Evolutionary conservation across 75 land plant species (phyloP).

Genomic region (Pseudotsuga menziesii): DNA sequence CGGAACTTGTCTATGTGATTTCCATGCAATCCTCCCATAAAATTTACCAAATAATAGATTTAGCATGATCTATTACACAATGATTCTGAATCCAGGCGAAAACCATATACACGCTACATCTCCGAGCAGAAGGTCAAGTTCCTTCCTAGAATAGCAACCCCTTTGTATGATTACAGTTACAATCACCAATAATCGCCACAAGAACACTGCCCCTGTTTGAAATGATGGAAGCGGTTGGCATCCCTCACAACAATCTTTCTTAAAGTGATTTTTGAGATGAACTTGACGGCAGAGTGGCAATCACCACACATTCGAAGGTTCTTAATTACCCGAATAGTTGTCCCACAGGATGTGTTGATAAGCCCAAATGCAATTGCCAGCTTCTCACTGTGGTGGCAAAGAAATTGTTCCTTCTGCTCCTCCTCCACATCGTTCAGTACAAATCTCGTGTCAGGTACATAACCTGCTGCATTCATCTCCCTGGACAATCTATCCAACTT

Average conservation of each 20-base stretch:
- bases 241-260: conserved; percentile 24
- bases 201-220: conserved; percentile 24
- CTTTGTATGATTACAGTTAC: too few relatives aligned
- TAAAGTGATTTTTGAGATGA: conserved; percentile 14
- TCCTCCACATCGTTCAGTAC: conserved; percentile 19
- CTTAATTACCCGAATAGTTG: conserved; percentile 16
- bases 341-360: conserved; percentile 18
- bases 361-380: conserved; percentile 35
- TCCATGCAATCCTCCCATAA: too few relatives aligned
- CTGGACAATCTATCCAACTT: conserved; percentile 9
- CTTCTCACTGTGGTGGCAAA: conserved; percentile 21
- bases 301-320: conserved; percentile 19
- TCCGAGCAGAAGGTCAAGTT: too few relatives aligned
- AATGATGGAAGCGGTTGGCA: conserved; percentile 20
- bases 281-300: conserved; percentile 20
- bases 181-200: conserved; percentile 20
- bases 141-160: too few relatives aligned
- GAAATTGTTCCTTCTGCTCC: conserved; percentile 7
- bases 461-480: conserved; percentile 11
- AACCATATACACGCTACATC: too few relatives aligned
- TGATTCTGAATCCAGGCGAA: too few relatives aligned
- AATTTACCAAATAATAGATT: too few relatives aligned
- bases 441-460: neutral
- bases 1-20: too few relatives aligned
- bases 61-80: too few relatives aligned